Percentiles rank a stretch among this genome's conserved stretches.
Evolutionary conservation across 2,329 filamentous ascomycete genomes (phyloP).

Genomic region (Corynespora cassiicola): DNA sequence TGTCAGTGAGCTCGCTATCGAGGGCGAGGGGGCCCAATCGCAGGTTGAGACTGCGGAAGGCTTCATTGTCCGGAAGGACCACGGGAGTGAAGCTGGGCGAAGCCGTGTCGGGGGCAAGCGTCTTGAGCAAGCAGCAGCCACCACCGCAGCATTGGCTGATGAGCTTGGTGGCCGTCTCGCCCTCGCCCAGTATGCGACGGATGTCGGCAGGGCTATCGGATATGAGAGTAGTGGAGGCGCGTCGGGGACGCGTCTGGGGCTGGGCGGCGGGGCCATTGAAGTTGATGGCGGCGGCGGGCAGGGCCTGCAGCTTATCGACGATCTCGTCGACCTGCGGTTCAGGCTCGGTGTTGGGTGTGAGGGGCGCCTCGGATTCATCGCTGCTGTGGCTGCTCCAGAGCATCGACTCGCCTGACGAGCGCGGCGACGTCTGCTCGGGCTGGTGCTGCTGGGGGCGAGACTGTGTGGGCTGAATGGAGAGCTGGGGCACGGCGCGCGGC

Average conservation of each 20-base stretch:
- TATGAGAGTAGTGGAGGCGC: constrained; percentile 72
- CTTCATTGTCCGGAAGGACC: constrained; percentile 76
- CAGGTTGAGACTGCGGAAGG: constrained; percentile 80
- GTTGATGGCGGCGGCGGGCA: constrained; percentile 43
- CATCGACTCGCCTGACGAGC: constrained; percentile 49
- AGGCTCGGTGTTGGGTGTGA: constrained; percentile 53
- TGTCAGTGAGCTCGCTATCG: constrained; percentile 72
- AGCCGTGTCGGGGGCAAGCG: constrained; percentile 56
- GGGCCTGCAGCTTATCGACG: constrained; percentile 47
- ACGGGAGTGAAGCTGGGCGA: constrained; percentile 55
- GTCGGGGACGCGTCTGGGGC: constrained; percentile 56
- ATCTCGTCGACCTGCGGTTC: constrained; percentile 50
- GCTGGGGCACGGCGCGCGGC: constrained; percentile 42
- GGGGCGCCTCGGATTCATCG: constrained; percentile 50
- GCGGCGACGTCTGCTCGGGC: constrained; percentile 43
- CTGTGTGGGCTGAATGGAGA: constrained; percentile 25
- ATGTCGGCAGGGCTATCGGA: constrained; percentile 67
- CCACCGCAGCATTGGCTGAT: constrained; percentile 70
- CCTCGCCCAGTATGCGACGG: constrained; percentile 62
- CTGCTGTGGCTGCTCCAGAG: constrained; percentile 50
- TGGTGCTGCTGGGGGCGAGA: constrained; percentile 28
- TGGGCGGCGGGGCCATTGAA: no score
- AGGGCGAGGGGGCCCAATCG: constrained; percentile 76
- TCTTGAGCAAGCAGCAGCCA: constrained; percentile 68
- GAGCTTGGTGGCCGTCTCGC: constrained; percentile 62